Evolutionary conservation across 192 early-diverging fungal species (phyloP).

Genomic region (Physocladia obscura): DNA sequence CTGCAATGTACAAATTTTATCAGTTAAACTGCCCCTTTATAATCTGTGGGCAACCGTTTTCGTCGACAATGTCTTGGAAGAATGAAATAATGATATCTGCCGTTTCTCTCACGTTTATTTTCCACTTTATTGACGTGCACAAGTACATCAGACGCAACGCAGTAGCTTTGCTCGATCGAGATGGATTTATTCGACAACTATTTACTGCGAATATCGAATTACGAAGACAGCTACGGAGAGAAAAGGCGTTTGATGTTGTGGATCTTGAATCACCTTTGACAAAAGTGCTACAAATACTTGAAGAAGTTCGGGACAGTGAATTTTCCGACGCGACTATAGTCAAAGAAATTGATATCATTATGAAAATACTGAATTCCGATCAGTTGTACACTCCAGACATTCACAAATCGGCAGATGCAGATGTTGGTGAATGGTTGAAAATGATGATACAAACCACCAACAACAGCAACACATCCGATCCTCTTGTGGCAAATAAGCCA

Average conservation of each 20-base stretch:
- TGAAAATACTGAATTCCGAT: slow-evolving; percentile 35
- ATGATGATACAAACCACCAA: slow-evolving; percentile 27
- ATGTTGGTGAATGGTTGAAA: slow-evolving; percentile 47
- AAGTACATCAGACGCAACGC: slow-evolving; percentile 47
- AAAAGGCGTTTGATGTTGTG: slow-evolving; percentile 29
- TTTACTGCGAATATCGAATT: slow-evolving; percentile 39
- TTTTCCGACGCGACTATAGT: slow-evolving; percentile 22
- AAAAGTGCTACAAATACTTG: slow-evolving; percentile 36
- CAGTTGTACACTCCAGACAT: slow-evolving; percentile 46
- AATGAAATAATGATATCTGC: slow-evolving; percentile 30
- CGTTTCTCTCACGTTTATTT: slow-evolving; percentile 22
- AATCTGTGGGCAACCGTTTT: slow-evolving; percentile 31
- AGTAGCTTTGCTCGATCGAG: slow-evolving; percentile 39
- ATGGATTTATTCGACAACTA: slow-evolving; percentile 36
- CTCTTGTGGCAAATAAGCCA: neutral
- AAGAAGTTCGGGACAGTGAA: slow-evolving; percentile 31
- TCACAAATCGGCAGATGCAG: slow-evolving; percentile 39
- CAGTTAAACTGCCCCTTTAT: neutral
- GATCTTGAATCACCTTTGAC: slow-evolving; percentile 47
- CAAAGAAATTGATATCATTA: slow-evolving; percentile 39
- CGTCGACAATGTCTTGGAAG: slow-evolving; percentile 8
- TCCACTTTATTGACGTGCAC: slow-evolving; percentile 35
- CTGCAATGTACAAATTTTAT: slow-evolving; percentile 34
- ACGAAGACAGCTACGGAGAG: slow-evolving; percentile 33
- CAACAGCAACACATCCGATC: neutral